Evolutionary conservation across 2,329 filamentous ascomycete genomes (phyloP).

Genomic region (Cercospora sp.): DNA sequence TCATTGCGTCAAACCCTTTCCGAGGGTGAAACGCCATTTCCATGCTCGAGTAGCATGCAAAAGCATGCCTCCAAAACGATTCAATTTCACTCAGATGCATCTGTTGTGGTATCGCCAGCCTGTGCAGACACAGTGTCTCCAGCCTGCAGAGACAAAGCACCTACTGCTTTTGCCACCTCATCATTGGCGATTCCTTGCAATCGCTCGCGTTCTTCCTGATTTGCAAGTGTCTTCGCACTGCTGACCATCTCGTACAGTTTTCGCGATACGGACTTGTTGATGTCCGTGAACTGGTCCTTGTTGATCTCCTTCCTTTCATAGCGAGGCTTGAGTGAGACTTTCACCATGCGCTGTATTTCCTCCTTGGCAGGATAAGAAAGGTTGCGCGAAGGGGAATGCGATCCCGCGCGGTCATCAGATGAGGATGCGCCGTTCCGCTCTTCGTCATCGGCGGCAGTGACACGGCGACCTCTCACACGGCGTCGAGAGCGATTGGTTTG

Average conservation of each 20-base stretch:
- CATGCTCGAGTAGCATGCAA: not conserved
- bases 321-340: slow-evolving; percentile 75
- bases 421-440: slow-evolving; percentile 30
- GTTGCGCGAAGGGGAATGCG: slow-evolving; percentile 39
- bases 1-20: slow-evolving; percentile 6
- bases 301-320: slow-evolving; percentile 78
- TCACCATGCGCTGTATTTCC: slow-evolving; percentile 85
- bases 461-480: slow-evolving; percentile 29
- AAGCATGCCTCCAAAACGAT: not conserved
- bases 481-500: slow-evolving; percentile 8
- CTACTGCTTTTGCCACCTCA: slow-evolving; percentile 75
- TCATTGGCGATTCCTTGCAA: slow-evolving; percentile 76
- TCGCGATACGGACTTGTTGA: slow-evolving; percentile 86
- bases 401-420: slow-evolving; percentile 18
- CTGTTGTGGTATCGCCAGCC: slow-evolving; percentile 13
- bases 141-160: slow-evolving; percentile 31
- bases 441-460: slow-evolving; percentile 29
- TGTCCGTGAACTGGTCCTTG: slow-evolving; percentile 86
- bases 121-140: slow-evolving; percentile 26
- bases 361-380: slow-evolving; percentile 83
- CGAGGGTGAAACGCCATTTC: slow-evolving; percentile 11
- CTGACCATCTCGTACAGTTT: slow-evolving; percentile 74
- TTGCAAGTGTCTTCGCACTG: slow-evolving; percentile 55
- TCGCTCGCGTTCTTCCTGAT: slow-evolving; percentile 64
- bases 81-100: slow-evolving; percentile 9